These are phyloP conservation scores for Capronia coronata DNA, from an alignment of 2,329 filamentous ascomycete genomes.

Conservation along the genomic window DNA sequence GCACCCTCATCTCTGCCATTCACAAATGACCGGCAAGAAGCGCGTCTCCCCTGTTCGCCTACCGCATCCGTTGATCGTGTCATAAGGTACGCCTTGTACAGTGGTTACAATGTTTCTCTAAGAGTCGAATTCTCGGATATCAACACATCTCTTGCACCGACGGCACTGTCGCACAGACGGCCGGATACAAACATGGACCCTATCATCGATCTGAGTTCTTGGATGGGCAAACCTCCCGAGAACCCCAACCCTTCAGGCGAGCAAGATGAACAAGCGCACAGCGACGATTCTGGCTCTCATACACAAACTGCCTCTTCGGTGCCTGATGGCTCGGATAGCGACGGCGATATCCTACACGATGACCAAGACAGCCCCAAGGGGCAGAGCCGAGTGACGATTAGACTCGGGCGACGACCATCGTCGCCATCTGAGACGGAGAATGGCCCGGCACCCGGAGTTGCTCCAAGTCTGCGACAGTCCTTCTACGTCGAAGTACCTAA, in stretches of 20 bases:
- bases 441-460: background rate
- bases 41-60: no score
- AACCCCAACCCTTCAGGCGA: background rate
- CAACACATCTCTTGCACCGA: background rate
- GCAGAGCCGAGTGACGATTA: background rate
- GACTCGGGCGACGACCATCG: background rate
- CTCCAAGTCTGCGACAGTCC: background rate
- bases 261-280: background rate
- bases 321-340: constrained; percentile 3
- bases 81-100: no score
- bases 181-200: constrained; percentile 5
- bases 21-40: no score
- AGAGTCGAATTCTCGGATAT: background rate
- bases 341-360: constrained; percentile 17
- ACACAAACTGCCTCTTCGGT: constrained; percentile 3
- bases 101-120: no score
- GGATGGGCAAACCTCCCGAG: constrained; percentile 23
- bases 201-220: constrained; percentile 18
- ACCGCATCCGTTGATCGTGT: no score
- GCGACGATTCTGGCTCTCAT: background rate
- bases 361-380: background rate
- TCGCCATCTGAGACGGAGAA: constrained; percentile 3
- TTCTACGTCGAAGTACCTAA: constrained; percentile 33
- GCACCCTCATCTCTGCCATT: no score
- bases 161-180: constrained; percentile 1